Conservation (phyloP, 2,329 filamentous ascomycete genomes). For the Anthostomella pinea region DNA sequence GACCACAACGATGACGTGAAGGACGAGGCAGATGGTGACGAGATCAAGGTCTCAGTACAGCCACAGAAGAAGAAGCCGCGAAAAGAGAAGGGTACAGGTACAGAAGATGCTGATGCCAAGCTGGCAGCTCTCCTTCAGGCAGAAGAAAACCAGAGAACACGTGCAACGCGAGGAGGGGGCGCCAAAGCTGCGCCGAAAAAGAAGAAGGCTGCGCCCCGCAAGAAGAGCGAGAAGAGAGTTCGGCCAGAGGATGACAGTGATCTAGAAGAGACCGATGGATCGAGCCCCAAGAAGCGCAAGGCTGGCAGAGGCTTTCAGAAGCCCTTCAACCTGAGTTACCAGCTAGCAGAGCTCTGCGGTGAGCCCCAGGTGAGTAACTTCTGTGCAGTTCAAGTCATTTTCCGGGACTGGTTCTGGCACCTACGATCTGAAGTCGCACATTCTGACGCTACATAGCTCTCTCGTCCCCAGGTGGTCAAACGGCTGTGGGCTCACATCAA, state of each 20-base stretch:
- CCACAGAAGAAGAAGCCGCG: constrained; percentile 63
- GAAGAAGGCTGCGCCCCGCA: constrained; percentile 59
- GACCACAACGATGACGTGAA: constrained; percentile 28
- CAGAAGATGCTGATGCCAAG: constrained; percentile 77
- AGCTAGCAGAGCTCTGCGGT: constrained; percentile 67
- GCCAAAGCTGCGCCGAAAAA: constrained; percentile 54
- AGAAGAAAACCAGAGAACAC: constrained; percentile 76
- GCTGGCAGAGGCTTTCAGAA: constrained; percentile 93
- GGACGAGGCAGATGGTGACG: constrained; percentile 34
- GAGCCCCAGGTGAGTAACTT: constrained; percentile 57
- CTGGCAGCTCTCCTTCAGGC: constrained; percentile 87
- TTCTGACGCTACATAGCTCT: constrained; percentile 66
- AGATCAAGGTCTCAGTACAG: constrained; percentile 48
- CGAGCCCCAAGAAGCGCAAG: constrained; percentile 65
- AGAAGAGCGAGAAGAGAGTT: constrained; percentile 75
- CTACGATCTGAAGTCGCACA: too few species aligned
- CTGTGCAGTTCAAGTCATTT: too few species aligned
- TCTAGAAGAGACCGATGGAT: constrained; percentile 59
- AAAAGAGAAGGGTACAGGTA: constrained; percentile 55
- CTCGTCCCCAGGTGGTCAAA: constrained; percentile 93
- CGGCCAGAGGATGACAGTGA: constrained; percentile 80
- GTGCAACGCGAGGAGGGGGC: constrained; percentile 74
- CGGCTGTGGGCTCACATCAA: constrained; percentile 96
- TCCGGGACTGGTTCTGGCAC: background rate
- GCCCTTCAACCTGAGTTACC: constrained; percentile 70